A percentile compares a stretch with the other conserved stretches of the same genome.
Evolutionary conservation across 306 rosid genomes (phyloP).

Genomic region (Quercus alba): DNA sequence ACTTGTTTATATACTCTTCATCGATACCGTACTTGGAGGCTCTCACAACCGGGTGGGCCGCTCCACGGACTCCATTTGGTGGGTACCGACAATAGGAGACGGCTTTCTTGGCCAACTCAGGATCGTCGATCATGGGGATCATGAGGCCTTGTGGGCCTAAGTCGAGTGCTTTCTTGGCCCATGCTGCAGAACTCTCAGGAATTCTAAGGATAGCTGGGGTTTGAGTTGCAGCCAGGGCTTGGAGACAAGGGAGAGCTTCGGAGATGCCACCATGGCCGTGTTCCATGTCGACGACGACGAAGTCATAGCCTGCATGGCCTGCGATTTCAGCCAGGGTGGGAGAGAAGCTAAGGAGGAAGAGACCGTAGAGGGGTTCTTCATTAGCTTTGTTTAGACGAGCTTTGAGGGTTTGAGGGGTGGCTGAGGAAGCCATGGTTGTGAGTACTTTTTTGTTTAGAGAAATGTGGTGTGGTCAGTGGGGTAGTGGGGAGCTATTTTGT

Average conservation of each 20-base stretch:
- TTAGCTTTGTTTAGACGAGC: constrained; percentile 42
- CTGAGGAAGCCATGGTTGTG: neutral
- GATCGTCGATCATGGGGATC: constrained; percentile 70
- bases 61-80: constrained; percentile 60
- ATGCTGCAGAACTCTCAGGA: constrained; percentile 55
- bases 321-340: constrained; percentile 80
- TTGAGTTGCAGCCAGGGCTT: constrained; percentile 64
- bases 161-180: constrained; percentile 85
- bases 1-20: constrained; percentile 55
- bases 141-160: constrained; percentile 77
- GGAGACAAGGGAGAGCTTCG: constrained; percentile 62
- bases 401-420: constrained; percentile 37
- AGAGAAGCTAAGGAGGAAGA: constrained; percentile 72
- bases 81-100: constrained; percentile 68
- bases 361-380: constrained; percentile 69
- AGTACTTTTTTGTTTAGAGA: no score
- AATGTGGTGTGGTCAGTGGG: no score
- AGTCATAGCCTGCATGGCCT: constrained; percentile 68
- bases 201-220: constrained; percentile 65
- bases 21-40: constrained; percentile 72
- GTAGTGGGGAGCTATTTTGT: no score
- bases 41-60: constrained; percentile 68
- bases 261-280: constrained; percentile 67
- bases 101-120: constrained; percentile 45
- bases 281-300: constrained; percentile 75